These are phyloP conservation scores for Tylopilus felleus DNA, from an alignment of 768 basidiomycete genomes.

Conservation along the genomic window DNA sequence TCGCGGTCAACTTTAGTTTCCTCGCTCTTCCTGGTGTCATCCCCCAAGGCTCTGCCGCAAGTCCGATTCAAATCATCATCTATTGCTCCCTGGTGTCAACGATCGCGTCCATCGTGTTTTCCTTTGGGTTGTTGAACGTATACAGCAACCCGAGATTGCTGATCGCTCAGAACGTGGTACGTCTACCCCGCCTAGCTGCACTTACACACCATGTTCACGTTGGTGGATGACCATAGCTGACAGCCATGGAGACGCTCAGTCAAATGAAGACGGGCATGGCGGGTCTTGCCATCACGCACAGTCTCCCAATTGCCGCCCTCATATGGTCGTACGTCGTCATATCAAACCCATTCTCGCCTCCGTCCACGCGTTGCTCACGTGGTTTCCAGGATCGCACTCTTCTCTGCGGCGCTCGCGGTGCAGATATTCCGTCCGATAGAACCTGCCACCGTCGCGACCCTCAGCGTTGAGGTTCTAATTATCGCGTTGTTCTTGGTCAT, in stretches of 20 bases:
- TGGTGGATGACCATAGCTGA: conserved; percentile 1
- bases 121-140: conserved; percentile 6
- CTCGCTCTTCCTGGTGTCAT: conserved; percentile 11
- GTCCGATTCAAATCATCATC: conserved; percentile 2
- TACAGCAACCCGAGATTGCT: conserved; percentile 8
- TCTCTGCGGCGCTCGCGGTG: no score
- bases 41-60: not conserved
- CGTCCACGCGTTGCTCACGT: no score
- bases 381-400: conserved; percentile 5
- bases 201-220: not conserved
- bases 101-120: conserved; percentile 13
- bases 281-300: conserved; percentile 12
- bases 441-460: not conserved
- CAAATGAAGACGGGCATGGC: conserved; percentile 3
- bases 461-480: conserved; percentile 1
- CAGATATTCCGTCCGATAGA: conserved; percentile 7
- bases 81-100: no score
- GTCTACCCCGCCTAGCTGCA: not conserved
- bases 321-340: no score
- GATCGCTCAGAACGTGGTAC: conserved; percentile 3
- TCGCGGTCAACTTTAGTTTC: no score
- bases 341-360: no score
- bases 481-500: not conserved
- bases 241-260: conserved; percentile 3
- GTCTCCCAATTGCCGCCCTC: conserved; percentile 9